phyloP scores from a whole-genome alignment of 768 basidiomycete genomes.

The Cytidiella melzeri region DNA sequence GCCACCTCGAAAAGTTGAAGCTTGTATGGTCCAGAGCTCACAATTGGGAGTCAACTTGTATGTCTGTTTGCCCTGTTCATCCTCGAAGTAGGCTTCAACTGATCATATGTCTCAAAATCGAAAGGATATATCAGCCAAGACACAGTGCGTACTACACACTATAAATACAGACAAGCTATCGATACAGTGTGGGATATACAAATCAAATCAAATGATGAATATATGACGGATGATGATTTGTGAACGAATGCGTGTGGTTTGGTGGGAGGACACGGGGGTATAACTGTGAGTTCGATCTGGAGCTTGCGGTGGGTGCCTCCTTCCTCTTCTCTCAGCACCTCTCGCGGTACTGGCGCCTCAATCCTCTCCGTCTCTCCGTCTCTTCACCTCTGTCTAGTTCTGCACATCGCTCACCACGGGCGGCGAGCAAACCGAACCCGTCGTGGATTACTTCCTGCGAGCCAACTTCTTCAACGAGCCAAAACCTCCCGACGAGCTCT shows the following conservation, averaged over 20 bases:
- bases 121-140: too few relatives aligned
- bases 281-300: background rate
- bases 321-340: background rate
- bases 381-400: background rate
- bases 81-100: too few relatives aligned
- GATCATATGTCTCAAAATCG: too few relatives aligned
- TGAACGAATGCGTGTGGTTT: background rate
- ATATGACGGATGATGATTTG: background rate
- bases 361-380: background rate
- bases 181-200: background rate
- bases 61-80: too few relatives aligned
- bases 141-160: background rate
- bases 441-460: conserved; percentile 1
- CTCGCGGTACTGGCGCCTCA: background rate
- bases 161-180: background rate
- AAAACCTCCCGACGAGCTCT: background rate
- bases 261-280: too few relatives aligned
- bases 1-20: too few relatives aligned
- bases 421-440: background rate
- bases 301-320: background rate
- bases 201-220: background rate
- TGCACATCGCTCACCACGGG: background rate
- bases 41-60: too few relatives aligned
- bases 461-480: conserved; percentile 13
- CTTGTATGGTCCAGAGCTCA: too few relatives aligned